Evolutionary conservation across 2,329 filamentous ascomycete genomes (phyloP).

Genomic region (Huntiella omanensis): DNA sequence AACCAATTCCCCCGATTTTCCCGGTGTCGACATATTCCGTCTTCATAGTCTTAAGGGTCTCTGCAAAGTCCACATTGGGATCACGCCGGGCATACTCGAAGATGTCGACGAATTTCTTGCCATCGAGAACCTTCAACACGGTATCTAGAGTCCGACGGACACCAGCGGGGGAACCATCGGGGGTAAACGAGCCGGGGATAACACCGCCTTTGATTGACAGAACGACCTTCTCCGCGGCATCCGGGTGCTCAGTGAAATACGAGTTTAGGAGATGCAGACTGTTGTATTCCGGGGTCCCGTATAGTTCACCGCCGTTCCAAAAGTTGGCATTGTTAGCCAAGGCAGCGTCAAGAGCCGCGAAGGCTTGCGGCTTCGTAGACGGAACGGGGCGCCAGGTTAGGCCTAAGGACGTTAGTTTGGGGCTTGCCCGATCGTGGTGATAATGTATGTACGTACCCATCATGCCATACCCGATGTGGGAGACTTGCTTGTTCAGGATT

Average conservation of each 20-base stretch:
- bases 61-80: slow-evolving; percentile 24
- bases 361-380: slow-evolving; percentile 26
- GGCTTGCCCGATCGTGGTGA: neutral
- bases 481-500: slow-evolving; percentile 26
- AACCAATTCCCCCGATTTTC: slow-evolving; percentile 29
- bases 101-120: slow-evolving; percentile 40
- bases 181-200: slow-evolving; percentile 18
- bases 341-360: slow-evolving; percentile 37
- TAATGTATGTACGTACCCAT: slow-evolving; percentile 24
- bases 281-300: slow-evolving; percentile 40
- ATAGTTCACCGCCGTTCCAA: slow-evolving; percentile 49
- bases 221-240: slow-evolving; percentile 42
- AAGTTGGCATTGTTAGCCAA: slow-evolving; percentile 26
- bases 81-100: slow-evolving; percentile 43
- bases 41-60: slow-evolving; percentile 24
- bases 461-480: slow-evolving; percentile 33
- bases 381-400: slow-evolving; percentile 25
- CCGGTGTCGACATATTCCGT: slow-evolving; percentile 32
- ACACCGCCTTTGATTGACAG: slow-evolving; percentile 42
- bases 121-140: slow-evolving; percentile 29
- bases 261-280: slow-evolving; percentile 37
- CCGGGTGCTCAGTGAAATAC: slow-evolving; percentile 45
- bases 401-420: slow-evolving; percentile 16
- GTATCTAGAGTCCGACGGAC: slow-evolving; percentile 40
- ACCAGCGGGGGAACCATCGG: slow-evolving; percentile 33